Conservation (phyloP, 169 alveolate species). For the Eimeria maxima region DNA sequence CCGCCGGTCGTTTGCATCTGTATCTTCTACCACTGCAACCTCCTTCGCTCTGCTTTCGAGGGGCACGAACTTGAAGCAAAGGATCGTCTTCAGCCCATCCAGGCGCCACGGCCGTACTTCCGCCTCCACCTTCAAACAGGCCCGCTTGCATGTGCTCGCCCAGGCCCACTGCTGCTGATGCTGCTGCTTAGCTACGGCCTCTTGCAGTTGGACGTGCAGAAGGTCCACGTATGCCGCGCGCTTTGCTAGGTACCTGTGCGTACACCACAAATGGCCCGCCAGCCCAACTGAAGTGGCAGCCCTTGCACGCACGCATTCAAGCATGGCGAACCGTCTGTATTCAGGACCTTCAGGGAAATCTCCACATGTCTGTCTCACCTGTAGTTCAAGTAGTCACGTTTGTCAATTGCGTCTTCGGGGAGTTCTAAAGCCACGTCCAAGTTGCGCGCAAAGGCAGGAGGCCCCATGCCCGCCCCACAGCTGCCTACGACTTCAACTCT, state of each 20-base stretch:
- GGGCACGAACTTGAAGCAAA: constrained; percentile 51
- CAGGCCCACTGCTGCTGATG: constrained; percentile 50
- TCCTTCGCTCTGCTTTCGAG: not conserved
- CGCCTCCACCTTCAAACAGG: constrained; percentile 52
- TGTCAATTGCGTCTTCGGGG: constrained; percentile 37
- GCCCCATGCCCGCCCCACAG: constrained; percentile 62
- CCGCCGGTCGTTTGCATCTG: not conserved
- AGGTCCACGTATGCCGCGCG: constrained; percentile 71
- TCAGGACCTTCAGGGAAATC: not conserved
- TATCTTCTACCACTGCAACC: not conserved
- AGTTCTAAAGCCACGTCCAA: constrained; percentile 59
- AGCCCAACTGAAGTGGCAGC: not conserved
- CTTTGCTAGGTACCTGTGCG: constrained; percentile 61
- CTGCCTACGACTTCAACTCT: constrained; percentile 60
- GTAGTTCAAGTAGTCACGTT: constrained; percentile 61
- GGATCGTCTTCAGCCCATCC: constrained; percentile 37
- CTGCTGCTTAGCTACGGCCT: constrained; percentile 36
- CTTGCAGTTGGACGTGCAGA: constrained; percentile 54
- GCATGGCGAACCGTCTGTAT: not conserved
- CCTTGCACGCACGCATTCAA: not conserved
- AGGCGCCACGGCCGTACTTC: constrained; percentile 71
- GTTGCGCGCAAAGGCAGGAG: constrained; percentile 44
- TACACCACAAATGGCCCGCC: not conserved
- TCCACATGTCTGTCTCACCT: not conserved
- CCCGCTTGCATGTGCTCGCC: constrained; percentile 24